Conservation (phyloP, 108 stramenopile genomes). For the Aurantiochytrium sp. region DNA sequence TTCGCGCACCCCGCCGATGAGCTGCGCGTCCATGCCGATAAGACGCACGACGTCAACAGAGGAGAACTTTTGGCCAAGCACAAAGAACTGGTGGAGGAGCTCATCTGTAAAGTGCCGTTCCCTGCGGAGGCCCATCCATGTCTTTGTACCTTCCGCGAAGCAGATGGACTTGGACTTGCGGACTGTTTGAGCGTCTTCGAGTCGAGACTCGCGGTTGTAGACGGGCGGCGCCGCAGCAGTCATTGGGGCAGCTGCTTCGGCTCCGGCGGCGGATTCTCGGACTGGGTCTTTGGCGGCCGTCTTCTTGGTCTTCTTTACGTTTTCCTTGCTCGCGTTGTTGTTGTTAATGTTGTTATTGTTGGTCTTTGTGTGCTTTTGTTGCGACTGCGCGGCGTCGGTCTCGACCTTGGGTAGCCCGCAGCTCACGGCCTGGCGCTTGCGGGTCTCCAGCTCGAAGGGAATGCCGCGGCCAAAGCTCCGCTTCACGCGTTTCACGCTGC, state of each 20-base stretch:
- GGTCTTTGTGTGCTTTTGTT: not conserved
- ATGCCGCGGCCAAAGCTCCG: not conserved
- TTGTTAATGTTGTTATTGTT: not conserved
- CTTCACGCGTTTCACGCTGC: not conserved
- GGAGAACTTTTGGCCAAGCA: not conserved
- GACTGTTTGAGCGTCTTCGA: not conserved
- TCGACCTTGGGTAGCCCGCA: not conserved
- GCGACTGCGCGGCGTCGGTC: not conserved
- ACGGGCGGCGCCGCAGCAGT: not conserved
- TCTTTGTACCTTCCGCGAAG: not conserved
- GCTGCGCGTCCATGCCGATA: not conserved
- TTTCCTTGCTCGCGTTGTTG: not conserved
- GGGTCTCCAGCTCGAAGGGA: not conserved
- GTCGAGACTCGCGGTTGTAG: not conserved
- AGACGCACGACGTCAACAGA: not conserved
- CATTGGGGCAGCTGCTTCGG: not conserved
- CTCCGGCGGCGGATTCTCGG: too few relatives aligned
- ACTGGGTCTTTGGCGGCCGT: not conserved
- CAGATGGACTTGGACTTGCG: not conserved
- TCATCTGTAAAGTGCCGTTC: not conserved
- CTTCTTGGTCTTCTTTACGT: not conserved
- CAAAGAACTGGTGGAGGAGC: not conserved
- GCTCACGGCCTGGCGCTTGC: not conserved
- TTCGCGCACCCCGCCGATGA: not conserved
- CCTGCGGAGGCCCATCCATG: not conserved